Conservation (phyloP, 208 protist species). For the Crithidia expoeki region DNA sequence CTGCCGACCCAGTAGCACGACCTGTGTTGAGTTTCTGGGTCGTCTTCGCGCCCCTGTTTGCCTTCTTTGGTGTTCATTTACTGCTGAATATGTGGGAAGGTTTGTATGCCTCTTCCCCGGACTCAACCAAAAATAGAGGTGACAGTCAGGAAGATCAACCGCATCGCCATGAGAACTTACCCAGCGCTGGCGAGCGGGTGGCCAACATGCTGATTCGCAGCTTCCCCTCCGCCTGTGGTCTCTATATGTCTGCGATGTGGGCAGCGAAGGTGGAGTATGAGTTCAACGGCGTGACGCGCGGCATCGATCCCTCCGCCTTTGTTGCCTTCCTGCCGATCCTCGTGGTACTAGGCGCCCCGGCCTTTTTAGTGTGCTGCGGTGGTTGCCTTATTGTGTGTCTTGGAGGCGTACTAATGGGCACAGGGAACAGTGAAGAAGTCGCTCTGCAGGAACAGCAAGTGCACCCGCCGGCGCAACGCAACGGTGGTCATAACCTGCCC, state of each 20-base stretch:
- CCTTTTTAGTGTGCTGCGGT: slow-evolving; percentile 34
- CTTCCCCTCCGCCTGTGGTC: slow-evolving; percentile 30
- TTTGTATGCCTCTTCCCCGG: not conserved
- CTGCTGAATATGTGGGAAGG: slow-evolving; percentile 11
- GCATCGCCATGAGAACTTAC: not conserved
- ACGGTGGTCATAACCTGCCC: not conserved
- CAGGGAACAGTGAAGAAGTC: not conserved
- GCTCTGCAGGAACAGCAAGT: not conserved
- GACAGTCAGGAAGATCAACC: not conserved
- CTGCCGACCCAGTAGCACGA: not conserved
- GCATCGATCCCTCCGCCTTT: slow-evolving; percentile 45
- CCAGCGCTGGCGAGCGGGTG: slow-evolving; percentile 17
- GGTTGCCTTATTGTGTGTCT: slow-evolving; percentile 26
- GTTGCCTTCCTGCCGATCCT: slow-evolving; percentile 51
- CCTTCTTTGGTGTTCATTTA: slow-evolving; percentile 29
- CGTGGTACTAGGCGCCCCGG: slow-evolving; percentile 24
- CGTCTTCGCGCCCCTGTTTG: slow-evolving; percentile 58
- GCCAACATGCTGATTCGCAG: slow-evolving; percentile 18
- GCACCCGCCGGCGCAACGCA: not conserved
- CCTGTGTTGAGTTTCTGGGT: slow-evolving; percentile 55
- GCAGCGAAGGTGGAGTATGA: slow-evolving; percentile 53
- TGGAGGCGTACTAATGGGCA: not conserved
- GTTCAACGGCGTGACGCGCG: slow-evolving; percentile 32
- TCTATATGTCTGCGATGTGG: slow-evolving; percentile 68
- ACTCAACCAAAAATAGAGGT: not conserved